A percentile compares a stretch with the other conserved stretches of the same genome.
Conservation (phyloP, 2,329 filamentous ascomycete genomes). For the Sporothrix humicola region DNA sequence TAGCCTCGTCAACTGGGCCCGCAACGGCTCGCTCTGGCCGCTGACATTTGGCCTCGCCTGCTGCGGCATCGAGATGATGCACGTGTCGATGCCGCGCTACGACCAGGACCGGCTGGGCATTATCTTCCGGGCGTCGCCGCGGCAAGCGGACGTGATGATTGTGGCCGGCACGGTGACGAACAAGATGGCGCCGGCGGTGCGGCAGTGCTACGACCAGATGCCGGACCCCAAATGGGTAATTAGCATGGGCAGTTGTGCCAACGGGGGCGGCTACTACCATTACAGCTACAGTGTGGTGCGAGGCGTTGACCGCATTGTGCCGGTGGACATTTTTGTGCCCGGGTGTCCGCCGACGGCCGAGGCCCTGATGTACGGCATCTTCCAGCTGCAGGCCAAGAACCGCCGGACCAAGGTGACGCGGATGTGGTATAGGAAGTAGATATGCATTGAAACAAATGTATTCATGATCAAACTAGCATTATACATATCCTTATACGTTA, state of each 20-base stretch:
- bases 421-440: conserved; percentile 58
- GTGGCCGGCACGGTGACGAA: conserved; percentile 91
- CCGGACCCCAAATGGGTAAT: conserved; percentile 86
- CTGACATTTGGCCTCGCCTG: conserved; percentile 88
- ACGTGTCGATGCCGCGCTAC: conserved; percentile 80
- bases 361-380: conserved; percentile 60
- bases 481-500: neutral
- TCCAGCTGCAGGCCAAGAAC: conserved; percentile 74
- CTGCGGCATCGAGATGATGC: conserved; percentile 93
- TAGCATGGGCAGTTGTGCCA: conserved; percentile 73
- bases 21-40: conserved; percentile 83
- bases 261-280: conserved; percentile 75
- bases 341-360: conserved; percentile 52
- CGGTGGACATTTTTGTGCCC: conserved; percentile 68
- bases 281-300: conserved; percentile 71
- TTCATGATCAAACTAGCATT: neutral
- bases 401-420: conserved; percentile 53
- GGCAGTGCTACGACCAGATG: conserved; percentile 95
- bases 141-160: conserved; percentile 91
- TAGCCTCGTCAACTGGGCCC: conserved; percentile 69
- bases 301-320: conserved; percentile 68
- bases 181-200: conserved; percentile 90
- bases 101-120: conserved; percentile 87
- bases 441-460: too few relatives aligned
- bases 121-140: conserved; percentile 85